Evolutionary conservation across 1,139 yeast species (phyloP), one percentile per base, ranked within the genome.

Genomic region (Candida anutae): DNA sequence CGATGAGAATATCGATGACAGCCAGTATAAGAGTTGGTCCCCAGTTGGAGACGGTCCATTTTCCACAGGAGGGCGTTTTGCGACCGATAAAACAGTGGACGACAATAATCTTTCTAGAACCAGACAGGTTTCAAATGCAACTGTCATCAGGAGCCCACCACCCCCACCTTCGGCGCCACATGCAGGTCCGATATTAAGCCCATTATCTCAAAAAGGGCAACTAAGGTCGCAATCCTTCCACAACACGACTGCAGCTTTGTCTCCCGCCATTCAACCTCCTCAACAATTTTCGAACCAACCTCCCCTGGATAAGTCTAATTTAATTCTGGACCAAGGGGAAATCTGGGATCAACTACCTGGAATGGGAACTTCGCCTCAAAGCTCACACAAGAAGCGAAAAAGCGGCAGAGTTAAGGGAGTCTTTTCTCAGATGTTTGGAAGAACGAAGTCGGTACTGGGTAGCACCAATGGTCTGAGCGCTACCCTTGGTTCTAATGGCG

Each of bases 331-430:
- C n/a, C n/a, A n/a, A n/a, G n/a, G n/a, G n/a, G n/a, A n/a, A n/a
- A n/a, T n/a, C n/a, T 33, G 53, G 26, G 60, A 57, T 8, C n/a
- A 21, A 10, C 44, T 43, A 30, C 41, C 50, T 13, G 53, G 55
- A 9, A 45, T 48, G 44, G 57, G 19, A 25, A 22, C 15, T 26
- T 25, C 12, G 33, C 32, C 12, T 31, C 36, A 16, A 36, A 30
- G 25, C 32, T 30, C 12, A 33, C 38, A 47, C 11, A 59, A 49
- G 40, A 55, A 55, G 32, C 38, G 59, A 14, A 59, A 50, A 34
- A 55, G 60, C 34, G 57, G 62, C 40, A 47, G 59, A 22, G 65
- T 64, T 11, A 56, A 58, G 30, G 69, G 65, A 2, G 69, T 63
- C 8, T 52, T 65, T 24, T 45, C 55, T 9, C 58, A 55, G 38